Percentiles rank a stretch among this genome's conserved stretches.
phyloP scores from a whole-genome alignment of 495 filamentous ascomycete species.

The Wilcoxina mikolae region DNA sequence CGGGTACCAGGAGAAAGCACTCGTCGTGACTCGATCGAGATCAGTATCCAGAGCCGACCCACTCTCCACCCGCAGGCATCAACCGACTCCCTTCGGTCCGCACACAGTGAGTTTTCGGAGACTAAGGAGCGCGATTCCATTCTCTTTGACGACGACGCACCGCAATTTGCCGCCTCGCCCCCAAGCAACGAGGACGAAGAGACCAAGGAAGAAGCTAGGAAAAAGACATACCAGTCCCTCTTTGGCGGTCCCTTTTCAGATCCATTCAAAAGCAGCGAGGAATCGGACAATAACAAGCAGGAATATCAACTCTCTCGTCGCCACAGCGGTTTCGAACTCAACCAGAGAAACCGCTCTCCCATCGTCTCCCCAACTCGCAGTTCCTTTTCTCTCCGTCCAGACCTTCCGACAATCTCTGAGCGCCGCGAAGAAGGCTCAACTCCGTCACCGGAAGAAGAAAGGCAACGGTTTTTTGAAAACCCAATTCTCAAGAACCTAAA shows the following conservation, averaged over 20 bases:
- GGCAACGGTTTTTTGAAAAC: conserved; percentile 1
- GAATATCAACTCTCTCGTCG: neutral
- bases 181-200: neutral
- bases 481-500: neutral
- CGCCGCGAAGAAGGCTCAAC: conserved; percentile 3
- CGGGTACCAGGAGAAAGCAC: conserved; percentile 7
- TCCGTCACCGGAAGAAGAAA: no score
- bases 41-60: conserved; percentile 7
- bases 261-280: neutral
- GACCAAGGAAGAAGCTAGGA: conserved; percentile 1
- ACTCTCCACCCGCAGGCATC: conserved; percentile 18
- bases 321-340: neutral
- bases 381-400: neutral
- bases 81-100: conserved; percentile 17
- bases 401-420: conserved; percentile 13
- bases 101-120: conserved; percentile 3
- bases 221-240: conserved; percentile 13
- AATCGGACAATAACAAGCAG: neutral
- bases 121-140: conserved; percentile 10
- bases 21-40: conserved; percentile 8
- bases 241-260: conserved; percentile 11
- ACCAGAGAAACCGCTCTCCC: neutral
- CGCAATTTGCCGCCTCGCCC: neutral
- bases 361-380: neutral
- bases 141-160: neutral